These are phyloP conservation scores for Barnettozyma siamensis DNA, from an alignment of 805 yeast species.

Conservation along the genomic window DNA sequence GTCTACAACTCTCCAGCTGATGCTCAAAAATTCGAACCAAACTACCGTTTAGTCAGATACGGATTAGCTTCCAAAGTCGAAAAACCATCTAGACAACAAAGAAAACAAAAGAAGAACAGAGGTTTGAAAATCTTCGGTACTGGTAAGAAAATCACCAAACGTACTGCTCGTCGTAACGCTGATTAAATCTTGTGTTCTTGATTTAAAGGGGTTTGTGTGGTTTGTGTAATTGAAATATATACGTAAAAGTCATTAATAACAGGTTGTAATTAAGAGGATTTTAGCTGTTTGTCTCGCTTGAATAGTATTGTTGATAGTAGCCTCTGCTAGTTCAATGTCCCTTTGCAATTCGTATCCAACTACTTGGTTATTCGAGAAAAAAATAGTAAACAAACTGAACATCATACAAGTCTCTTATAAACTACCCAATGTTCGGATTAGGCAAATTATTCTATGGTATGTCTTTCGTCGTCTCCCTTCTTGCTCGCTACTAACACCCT, in stretches of 20 bases:
- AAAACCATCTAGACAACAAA: conserved; percentile 98
- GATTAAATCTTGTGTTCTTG: conserved; percentile 40
- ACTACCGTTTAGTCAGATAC: conserved; percentile 98
- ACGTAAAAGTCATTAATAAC: conserved; percentile 7
- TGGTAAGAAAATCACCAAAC: conserved; percentile 89
- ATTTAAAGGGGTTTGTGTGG: conserved; percentile 7
- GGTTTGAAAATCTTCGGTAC: conserved; percentile 99
- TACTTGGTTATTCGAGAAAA: neutral
- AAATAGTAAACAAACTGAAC: neutral
- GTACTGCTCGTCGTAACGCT: conserved; percentile 84
- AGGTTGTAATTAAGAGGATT: no score
- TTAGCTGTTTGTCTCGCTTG: no score
- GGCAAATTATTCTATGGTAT: conserved; percentile 50
- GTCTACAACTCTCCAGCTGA: conserved; percentile 97
- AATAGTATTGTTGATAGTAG: no score
- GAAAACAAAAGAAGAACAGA: conserved; percentile 99
- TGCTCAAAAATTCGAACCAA: conserved; percentile 98
- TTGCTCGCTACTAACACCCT: conserved; percentile 1
- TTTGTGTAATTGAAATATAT: conserved; percentile 11
- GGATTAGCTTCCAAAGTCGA: conserved; percentile 95
- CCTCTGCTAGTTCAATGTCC: no score
- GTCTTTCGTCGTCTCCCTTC: neutral
- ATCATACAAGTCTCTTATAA: neutral
- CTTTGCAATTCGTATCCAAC: no score
- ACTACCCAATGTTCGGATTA: conserved; percentile 48